Evolutionary conservation across 768 basidiomycete genomes (phyloP).

Genomic region (Mycena olivaceomarginata): DNA sequence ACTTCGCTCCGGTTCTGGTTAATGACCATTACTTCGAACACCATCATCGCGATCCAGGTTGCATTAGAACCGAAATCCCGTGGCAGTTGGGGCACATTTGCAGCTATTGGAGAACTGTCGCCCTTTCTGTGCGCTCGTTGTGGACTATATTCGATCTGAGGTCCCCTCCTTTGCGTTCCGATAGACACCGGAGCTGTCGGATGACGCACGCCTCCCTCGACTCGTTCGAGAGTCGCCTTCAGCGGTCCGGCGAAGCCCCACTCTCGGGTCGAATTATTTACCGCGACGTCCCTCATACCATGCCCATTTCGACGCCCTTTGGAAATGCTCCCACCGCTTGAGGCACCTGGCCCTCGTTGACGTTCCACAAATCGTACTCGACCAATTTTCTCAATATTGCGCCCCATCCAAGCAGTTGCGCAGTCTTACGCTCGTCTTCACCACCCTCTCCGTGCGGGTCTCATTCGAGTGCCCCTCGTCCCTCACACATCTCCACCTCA

Average conservation of each 20-base stretch:
- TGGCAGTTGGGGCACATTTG: constrained; percentile 18
- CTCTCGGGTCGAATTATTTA: constrained; percentile 8
- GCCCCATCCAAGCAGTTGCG: neutral
- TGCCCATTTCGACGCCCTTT: neutral
- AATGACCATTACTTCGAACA: neutral
- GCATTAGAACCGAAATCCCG: neutral
- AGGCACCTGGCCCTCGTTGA: neutral
- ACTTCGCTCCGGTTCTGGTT: constrained; percentile 67
- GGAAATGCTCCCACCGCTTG: neutral
- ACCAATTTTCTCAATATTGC: neutral
- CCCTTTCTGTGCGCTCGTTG: constrained; percentile 11
- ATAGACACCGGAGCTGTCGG: neutral
- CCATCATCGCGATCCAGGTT: neutral
- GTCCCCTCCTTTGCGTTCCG: neutral
- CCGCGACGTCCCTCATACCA: neutral
- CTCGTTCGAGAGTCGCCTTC: neutral
- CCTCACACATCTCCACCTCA: neutral
- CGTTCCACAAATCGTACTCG: neutral
- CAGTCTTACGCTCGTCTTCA: neutral
- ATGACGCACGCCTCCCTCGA: neutral
- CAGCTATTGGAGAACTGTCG: constrained; percentile 14
- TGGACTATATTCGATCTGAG: constrained; percentile 6
- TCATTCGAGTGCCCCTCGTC: neutral
- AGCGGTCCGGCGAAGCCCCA: neutral
- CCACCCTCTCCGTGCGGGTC: neutral